Evolutionary conservation across 78 protist genomes (phyloP), one percentile per base, ranked within the genome.

Genomic region (Dictyostelium intermedium): DNA sequence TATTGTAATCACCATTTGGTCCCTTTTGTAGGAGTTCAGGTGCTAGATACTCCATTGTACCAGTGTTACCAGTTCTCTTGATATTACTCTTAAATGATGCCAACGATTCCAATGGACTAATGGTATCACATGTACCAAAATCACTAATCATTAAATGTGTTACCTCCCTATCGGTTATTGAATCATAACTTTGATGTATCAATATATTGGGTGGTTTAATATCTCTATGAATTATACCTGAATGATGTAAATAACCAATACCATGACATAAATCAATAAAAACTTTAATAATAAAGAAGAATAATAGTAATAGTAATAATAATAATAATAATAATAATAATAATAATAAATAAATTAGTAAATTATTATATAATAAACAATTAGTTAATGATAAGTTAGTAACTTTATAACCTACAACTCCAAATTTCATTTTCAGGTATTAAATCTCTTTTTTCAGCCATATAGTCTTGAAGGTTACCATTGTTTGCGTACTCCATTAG

Each of bases 401-500:
- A n/a, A n/a, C n/a, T n/a, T n/a, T n/a, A n/a, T n/a, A n/a, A n/a
- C 96, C 7, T 83, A 92, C 96, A 93, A 76, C 83, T 87, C 96
- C 96, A 94, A 35, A 94, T 87, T 63, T 87, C 92, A 69, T 86
- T 83, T 14, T 94, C 96, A 8, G 91, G 87, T 30, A 94, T 13
- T 16, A 60, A 37, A 5, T 60, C 79, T n/a, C 89, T 25, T 32
- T 91, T 92, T 5, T 72, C 78, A 5, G 76, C 35, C 66, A 96
- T 82, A 35, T 82, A 91, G 23, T 91, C 96, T 32, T 85, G 84
- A 7, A 97, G 95, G 39, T 91, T 91, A 2, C 98, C 98, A 66
- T 85, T 77, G 41, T 95, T 92, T 20, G 97, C 97, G 74, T 83
- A 91, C 18, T 94, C 97, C 97, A 97, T 91, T 70, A 97, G 50